A percentile compares a stretch with the other conserved stretches of the same genome.
phyloP scores from a whole-genome alignment of 192 early-diverging fungal genomes.

The Coemansia sp. region DNA sequence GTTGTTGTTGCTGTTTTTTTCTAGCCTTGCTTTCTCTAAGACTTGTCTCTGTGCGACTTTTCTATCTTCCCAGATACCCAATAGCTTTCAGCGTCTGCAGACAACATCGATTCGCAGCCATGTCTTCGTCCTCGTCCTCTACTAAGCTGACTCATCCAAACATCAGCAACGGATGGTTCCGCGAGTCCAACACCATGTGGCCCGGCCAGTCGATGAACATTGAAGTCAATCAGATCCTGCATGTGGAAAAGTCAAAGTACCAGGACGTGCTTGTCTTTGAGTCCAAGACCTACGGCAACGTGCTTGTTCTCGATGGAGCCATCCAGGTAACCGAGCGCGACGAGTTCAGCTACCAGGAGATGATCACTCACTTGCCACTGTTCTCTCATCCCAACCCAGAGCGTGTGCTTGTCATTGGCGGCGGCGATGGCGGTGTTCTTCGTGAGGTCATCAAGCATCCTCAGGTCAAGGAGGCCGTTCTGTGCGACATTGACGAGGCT shows the following conservation, averaged over 20 bases:
- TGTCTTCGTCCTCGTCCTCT: constrained; percentile 34
- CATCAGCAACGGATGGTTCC: constrained; percentile 97
- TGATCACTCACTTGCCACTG: constrained; percentile 97
- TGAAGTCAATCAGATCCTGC: constrained; percentile 92
- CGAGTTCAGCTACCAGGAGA: constrained; percentile 99
- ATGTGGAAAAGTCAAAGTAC: constrained; percentile 90
- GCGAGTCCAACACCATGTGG: constrained; percentile 91
- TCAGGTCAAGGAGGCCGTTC: constrained; percentile 84
- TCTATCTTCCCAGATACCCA: constrained; percentile 5
- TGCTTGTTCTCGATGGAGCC: constrained; percentile 95
- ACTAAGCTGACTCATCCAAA: constrained; percentile 77
- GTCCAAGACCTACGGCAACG: constrained; percentile 92
- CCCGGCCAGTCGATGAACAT: constrained; percentile 98
- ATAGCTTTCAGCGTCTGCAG: background rate
- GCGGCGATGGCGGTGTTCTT: constrained; percentile 98
- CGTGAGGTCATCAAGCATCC: constrained; percentile 98
- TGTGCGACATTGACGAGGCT: constrained; percentile 98
- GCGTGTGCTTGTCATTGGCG: constrained; percentile 97
- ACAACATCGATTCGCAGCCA: constrained; percentile 2
- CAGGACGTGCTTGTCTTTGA: constrained; percentile 99
- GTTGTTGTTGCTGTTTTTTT: background rate
- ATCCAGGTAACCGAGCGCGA: constrained; percentile 98
- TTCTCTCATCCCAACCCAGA: constrained; percentile 93
- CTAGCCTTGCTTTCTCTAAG: constrained; percentile 9
- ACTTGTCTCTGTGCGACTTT: constrained; percentile 8